phyloP scores from a whole-genome alignment of 208 protist genomes.

The Entamoeba histolytica region DNA sequence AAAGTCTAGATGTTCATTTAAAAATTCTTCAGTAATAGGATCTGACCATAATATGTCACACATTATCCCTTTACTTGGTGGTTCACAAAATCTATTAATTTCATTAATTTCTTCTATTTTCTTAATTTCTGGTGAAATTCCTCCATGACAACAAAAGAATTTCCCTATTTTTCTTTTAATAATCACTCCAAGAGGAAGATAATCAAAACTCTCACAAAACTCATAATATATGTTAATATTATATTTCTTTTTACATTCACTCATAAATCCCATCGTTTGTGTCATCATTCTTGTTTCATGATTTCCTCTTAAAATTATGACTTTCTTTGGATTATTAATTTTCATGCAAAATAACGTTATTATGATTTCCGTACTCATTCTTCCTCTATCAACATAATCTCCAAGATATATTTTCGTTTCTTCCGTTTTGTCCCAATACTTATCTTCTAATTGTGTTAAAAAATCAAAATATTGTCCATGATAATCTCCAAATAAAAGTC shows the following conservation, averaged over 20 bases:
- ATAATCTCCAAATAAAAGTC: background rate
- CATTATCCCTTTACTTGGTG: conserved; percentile 4
- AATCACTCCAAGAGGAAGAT: conserved; percentile 9
- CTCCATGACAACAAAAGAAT: conserved; percentile 19
- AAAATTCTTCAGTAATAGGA: conserved; percentile 15
- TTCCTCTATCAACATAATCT: conserved; percentile 28
- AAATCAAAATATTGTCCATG: conserved; percentile 4
- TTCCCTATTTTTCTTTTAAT: background rate
- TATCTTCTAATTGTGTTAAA: background rate
- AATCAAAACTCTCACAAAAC: conserved; percentile 10
- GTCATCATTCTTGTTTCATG: conserved; percentile 16
- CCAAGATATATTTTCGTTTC: conserved; percentile 14
- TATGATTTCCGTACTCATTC: conserved; percentile 74
- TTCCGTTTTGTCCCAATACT: background rate
- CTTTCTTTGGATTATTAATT: background rate
- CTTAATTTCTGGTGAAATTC: background rate
- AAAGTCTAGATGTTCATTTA: background rate
- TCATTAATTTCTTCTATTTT: conserved; percentile 5
- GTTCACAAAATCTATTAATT: conserved; percentile 1
- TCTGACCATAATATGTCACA: conserved; percentile 20
- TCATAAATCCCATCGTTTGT: conserved; percentile 12
- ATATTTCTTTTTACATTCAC: conserved; percentile 17
- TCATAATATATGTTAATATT: background rate
- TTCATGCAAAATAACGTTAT: conserved; percentile 76
- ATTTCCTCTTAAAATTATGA: conserved; percentile 16